Evolutionary conservation across 352 stramenopile genomes (phyloP).

Genomic region (Phytopythium montanum): DNA sequence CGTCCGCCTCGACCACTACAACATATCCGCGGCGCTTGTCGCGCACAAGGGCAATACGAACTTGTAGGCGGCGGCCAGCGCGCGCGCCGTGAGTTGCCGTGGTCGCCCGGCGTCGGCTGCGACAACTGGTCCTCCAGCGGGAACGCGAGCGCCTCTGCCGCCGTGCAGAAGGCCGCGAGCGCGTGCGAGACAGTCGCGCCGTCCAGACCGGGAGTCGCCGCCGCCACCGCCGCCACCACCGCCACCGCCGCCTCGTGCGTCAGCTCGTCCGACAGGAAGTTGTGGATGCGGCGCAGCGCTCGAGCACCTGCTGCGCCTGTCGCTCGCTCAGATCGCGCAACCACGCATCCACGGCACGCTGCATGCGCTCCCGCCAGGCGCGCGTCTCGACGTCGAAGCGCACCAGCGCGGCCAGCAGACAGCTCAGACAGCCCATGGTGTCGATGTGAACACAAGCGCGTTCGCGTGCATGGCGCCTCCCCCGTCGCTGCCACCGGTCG

Average conservation of each 20-base stretch:
- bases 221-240: slow-evolving; percentile 6
- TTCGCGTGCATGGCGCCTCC: slow-evolving; percentile 35
- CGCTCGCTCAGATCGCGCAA: slow-evolving; percentile 41
- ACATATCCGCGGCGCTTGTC: slow-evolving; percentile 9
- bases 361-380: slow-evolving; percentile 32
- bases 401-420: slow-evolving; percentile 39
- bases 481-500: slow-evolving; percentile 10
- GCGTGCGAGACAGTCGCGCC: slow-evolving; percentile 41
- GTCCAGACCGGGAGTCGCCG: slow-evolving; percentile 28
- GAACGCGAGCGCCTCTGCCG: slow-evolving; percentile 44
- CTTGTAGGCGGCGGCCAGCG: slow-evolving; percentile 42
- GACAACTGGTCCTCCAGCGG: slow-evolving; percentile 49
- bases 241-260: slow-evolving; percentile 5
- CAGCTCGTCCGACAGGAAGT: slow-evolving; percentile 26
- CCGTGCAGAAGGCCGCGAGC: slow-evolving; percentile 51
- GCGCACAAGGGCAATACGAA: slow-evolving; percentile 55
- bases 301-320: slow-evolving; percentile 38
- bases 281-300: slow-evolving; percentile 40
- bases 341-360: slow-evolving; percentile 29
- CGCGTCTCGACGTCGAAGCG: slow-evolving; percentile 36
- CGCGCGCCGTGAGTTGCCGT: slow-evolving; percentile 29
- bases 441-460: slow-evolving; percentile 66
- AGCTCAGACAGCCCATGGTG: slow-evolving; percentile 73
- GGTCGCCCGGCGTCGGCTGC: slow-evolving; percentile 43
- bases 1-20: neutral